Evolutionary conservation across 1,139 yeast genomes (phyloP).

Genomic region (Saccharomyces hybrid): DNA sequence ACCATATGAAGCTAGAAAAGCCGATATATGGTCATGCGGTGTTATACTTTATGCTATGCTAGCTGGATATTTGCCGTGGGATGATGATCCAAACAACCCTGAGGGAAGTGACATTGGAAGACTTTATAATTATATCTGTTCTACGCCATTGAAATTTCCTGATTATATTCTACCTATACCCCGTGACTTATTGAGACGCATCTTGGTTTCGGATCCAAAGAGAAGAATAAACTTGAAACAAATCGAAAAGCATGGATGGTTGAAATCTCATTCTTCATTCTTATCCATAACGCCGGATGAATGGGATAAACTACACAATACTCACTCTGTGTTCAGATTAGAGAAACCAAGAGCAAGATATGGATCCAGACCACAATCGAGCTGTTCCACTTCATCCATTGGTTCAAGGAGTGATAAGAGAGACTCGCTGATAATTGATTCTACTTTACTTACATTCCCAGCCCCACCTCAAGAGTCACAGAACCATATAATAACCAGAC

Average conservation of each 20-base stretch:
- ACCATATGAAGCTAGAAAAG: slow-evolving; percentile 87
- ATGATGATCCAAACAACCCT: slow-evolving; percentile 94
- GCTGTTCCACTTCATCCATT: slow-evolving; percentile 31
- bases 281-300: slow-evolving; percentile 81
- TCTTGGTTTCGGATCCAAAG: slow-evolving; percentile 63
- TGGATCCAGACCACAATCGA: slow-evolving; percentile 32
- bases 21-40: slow-evolving; percentile 96
- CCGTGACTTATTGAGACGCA: slow-evolving; percentile 78
- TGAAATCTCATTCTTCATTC: slow-evolving; percentile 75
- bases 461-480: slow-evolving; percentile 28
- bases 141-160: slow-evolving; percentile 89
- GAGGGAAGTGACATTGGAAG: slow-evolving; percentile 91
- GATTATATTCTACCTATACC: slow-evolving; percentile 90
- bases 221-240: slow-evolving; percentile 63
- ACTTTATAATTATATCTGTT: slow-evolving; percentile 83
- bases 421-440: slow-evolving; percentile 24
- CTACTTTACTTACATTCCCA: slow-evolving; percentile 21
- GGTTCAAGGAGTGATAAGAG: slow-evolving; percentile 27
- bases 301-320: slow-evolving; percentile 58
- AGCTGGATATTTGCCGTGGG: slow-evolving; percentile 95
- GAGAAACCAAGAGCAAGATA: slow-evolving; percentile 30
- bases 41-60: slow-evolving; percentile 96
- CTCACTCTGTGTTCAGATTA: slow-evolving; percentile 37
- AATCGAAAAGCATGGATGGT: slow-evolving; percentile 81
- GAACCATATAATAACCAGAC: slow-evolving; percentile 23